These are phyloP conservation scores for Coemansia sp. DNA, from an alignment of 192 early-diverging fungal genomes.

Conservation along the genomic window DNA sequence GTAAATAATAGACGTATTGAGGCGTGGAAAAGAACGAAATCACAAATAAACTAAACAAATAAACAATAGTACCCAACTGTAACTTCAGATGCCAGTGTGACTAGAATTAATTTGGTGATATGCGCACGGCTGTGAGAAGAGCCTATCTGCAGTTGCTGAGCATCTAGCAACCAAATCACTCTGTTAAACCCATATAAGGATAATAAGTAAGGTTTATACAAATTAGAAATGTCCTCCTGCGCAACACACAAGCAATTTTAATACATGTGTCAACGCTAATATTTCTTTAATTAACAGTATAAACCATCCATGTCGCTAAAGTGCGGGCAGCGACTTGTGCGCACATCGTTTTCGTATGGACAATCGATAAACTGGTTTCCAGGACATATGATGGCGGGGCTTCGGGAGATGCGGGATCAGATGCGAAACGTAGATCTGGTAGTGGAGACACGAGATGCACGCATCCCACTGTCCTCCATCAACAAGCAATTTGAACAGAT, in stretches of 20 bases:
- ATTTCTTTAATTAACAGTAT: not conserved
- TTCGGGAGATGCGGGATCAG: slow-evolving; percentile 70
- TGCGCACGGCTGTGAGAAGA: not conserved
- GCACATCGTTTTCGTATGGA: slow-evolving; percentile 54
- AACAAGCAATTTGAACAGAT: slow-evolving; percentile 78
- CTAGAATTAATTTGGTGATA: not conserved
- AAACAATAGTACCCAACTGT: too few species aligned
- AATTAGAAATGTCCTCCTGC: not conserved
- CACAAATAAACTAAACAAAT: too few species aligned
- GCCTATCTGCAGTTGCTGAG: not conserved
- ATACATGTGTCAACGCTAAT: not conserved
- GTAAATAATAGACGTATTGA: too few species aligned
- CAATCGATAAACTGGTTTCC: slow-evolving; percentile 84
- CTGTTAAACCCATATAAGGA: not conserved
- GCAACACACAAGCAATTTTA: not conserved
- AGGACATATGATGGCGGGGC: slow-evolving; percentile 81
- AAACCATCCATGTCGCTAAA: slow-evolving; percentile 8
- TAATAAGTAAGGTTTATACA: not conserved
- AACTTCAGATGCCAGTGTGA: not conserved
- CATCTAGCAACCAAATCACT: not conserved
- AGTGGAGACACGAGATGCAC: slow-evolving; percentile 91
- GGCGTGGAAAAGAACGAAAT: too few species aligned
- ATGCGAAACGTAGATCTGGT: slow-evolving; percentile 77
- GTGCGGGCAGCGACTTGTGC: slow-evolving; percentile 5
- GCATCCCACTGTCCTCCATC: slow-evolving; percentile 88